phyloP scores from a whole-genome alignment of 176 grass and related monocot species.

The Oryza punctata region DNA sequence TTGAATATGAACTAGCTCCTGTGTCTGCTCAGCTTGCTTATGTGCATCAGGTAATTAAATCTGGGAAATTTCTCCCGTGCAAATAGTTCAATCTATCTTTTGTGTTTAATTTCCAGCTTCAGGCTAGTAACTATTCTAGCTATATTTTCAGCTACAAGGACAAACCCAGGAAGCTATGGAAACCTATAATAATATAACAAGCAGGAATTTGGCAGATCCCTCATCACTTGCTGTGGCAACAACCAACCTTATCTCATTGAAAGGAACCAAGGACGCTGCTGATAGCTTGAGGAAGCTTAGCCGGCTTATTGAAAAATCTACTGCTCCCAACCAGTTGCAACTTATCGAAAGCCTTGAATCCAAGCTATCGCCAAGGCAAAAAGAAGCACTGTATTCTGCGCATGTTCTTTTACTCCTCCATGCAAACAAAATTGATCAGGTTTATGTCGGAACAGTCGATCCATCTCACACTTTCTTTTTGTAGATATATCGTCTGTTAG shows the following conservation, averaged over 20 bases:
- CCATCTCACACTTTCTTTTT: slow-evolving; percentile 11
- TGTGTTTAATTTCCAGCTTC: slow-evolving; percentile 49
- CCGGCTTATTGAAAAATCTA: slow-evolving; percentile 66
- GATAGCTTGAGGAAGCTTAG: slow-evolving; percentile 83
- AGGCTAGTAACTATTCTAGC: slow-evolving; percentile 27
- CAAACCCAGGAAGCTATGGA: slow-evolving; percentile 77
- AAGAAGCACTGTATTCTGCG: slow-evolving; percentile 78
- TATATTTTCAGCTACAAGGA: slow-evolving; percentile 77
- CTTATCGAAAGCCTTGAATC: slow-evolving; percentile 74
- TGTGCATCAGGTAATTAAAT: slow-evolving; percentile 71
- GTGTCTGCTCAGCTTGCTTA: slow-evolving; percentile 84
- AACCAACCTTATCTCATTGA: slow-evolving; percentile 80
- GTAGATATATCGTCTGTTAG: neutral
- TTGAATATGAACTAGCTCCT: slow-evolving; percentile 83
- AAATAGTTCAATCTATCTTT: slow-evolving; percentile 22
- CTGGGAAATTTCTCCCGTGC: neutral
- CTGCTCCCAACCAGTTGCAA: slow-evolving; percentile 59
- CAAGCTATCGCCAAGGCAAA: slow-evolving; percentile 68
- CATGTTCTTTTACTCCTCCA: slow-evolving; percentile 85
- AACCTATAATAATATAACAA: slow-evolving; percentile 68
- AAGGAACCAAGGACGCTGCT: slow-evolving; percentile 74
- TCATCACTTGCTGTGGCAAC: slow-evolving; percentile 82
- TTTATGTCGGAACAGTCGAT: slow-evolving; percentile 32
- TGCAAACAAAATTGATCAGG: slow-evolving; percentile 82
- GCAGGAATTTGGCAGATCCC: slow-evolving; percentile 45